Evolutionary conservation across 1,284 basidiomycete genomes (phyloP).

Genomic region (Cryptococcus sp.): DNA sequence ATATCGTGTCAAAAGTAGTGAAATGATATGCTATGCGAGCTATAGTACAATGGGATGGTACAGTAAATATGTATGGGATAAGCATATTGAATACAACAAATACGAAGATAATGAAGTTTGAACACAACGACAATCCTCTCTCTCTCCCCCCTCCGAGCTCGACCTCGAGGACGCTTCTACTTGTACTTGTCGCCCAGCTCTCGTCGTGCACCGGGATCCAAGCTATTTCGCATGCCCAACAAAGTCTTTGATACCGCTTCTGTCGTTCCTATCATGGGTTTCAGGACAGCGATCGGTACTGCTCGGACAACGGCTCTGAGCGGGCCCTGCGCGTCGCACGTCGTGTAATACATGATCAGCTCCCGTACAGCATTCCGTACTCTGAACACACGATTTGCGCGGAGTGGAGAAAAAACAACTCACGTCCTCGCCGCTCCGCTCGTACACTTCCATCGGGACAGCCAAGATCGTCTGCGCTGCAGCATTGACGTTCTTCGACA

Average conservation of each 20-base stretch:
- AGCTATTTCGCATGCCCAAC: slow-evolving; percentile 83
- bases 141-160: too few species aligned
- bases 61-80: too few species aligned
- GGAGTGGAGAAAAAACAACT: slow-evolving; percentile 34
- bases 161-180: slow-evolving; percentile 7
- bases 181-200: slow-evolving; percentile 91
- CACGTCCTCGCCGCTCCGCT: slow-evolving; percentile 83
- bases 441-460: slow-evolving; percentile 98
- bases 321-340: slow-evolving; percentile 64
- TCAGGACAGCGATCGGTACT: slow-evolving; percentile 92
- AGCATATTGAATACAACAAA: too few species aligned
- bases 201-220: slow-evolving; percentile 74
- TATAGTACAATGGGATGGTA: too few species aligned
- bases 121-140: too few species aligned
- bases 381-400: too few species aligned
- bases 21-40: too few species aligned
- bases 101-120: too few species aligned
- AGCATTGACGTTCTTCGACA: slow-evolving; percentile 80
- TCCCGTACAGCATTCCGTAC: neutral
- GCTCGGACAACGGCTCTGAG: slow-evolving; percentile 90
- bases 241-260: slow-evolving; percentile 95
- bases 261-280: slow-evolving; percentile 94
- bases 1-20: too few species aligned
- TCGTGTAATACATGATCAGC: slow-evolving; percentile 2
- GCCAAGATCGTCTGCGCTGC: slow-evolving; percentile 98